Base-by-base conservation (phyloP, 2,329 filamentous ascomycete species). In the Berkeleyomyces basicola region DNA sequence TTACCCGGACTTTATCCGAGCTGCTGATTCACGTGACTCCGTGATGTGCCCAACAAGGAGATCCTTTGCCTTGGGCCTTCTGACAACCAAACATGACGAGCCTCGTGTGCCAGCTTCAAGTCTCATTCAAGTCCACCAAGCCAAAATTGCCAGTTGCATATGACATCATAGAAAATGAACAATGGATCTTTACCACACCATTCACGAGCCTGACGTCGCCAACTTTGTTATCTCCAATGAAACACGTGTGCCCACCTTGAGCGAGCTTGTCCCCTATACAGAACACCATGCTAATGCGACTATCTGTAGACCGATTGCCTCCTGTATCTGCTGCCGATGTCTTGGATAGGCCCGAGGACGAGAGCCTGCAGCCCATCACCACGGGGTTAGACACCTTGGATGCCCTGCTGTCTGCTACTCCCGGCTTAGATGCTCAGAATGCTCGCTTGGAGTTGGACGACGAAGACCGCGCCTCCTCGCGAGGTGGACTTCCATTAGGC, bases 261-360 rank as follows among this genome's bases (percentile, higher is more conserved):
- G 23, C 57, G 7, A n/a, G 23, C 39, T 16, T 23, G 23, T 42
- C 64, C 58, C 46, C 49, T 61, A 37, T 11, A 7, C 31, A 53
- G 47, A 53, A 7, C 47, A 10, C 47, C 16, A 10, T 53, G 47
- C 47, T 53, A 53, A 47, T 61, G 16, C 10, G 42, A 14, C 10
- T 31, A 53, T 10, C 55, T 39, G 37, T 67, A 90, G 87, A 91
- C 74, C 83, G 88, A 60, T 76, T 92, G 61, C 85, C 88, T 43
- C 89, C 88, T 1, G 78, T 91, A 58, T 88, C 86, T 16, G 88
- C 87, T 39, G 86, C 86, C 1, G 80, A 89, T 69, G 87, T 84
- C 6, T 75, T 91, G 53, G 78, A 85, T 64, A 78, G 82, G 33
- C 74, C 87, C 53, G 76, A 79, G 58, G 73, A 76, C 57, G 75